Evolutionary conservation across 192 early-diverging fungal species (phyloP), one percentile per base, ranked within the genome.

Genomic region (Funneliformis mosseae): DNA sequence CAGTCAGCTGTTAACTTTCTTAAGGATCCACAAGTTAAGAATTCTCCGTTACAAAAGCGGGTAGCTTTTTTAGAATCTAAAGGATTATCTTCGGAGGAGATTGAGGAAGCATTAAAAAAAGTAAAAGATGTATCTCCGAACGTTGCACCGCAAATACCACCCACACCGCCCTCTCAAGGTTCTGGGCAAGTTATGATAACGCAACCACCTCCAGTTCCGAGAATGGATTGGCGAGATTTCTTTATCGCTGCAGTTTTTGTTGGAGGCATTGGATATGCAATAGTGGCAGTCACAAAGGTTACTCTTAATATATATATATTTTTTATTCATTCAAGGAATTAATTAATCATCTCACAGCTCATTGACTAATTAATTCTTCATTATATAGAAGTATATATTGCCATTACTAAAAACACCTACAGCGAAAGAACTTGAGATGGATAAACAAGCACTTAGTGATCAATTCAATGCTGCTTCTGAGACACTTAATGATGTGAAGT

Each of bases 31-130:
- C 96, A 97, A 80, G 97, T 99, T 16, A 93, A 95, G 82, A 83
- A 90, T 11, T 91, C 95, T 18, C 91, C 98, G 0, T 84, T 99
- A 27, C 95, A 95, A 43, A 97, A 98, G 77, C 93, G 94, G 66
- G 88, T 97, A 39, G 91, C 97, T n/a, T 99, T 99, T 85, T 89
- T 99, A 28, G 96, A 98, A 81, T 92, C 92, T 60, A 99, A 99
- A 87, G 98, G 98, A 0, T 85, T 99, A 77, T 95, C 93, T 33
- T 86, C 90, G 16, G 92, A 91, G 23, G 98, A 99, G 86, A 98
- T 99, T 78, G 94, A 98, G 70, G 92, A 90, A 61, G 98, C 97
- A 9, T 86, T 95, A 81, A 85, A 87, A n/a, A 86, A 91, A 41
- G 89, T 88, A 28, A 92, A 85, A 64, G 92, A 89, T 5, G 84